These are phyloP conservation scores for Spatholobus suberectus DNA, from an alignment of 306 rosid genomes.

Conservation along the genomic window DNA sequence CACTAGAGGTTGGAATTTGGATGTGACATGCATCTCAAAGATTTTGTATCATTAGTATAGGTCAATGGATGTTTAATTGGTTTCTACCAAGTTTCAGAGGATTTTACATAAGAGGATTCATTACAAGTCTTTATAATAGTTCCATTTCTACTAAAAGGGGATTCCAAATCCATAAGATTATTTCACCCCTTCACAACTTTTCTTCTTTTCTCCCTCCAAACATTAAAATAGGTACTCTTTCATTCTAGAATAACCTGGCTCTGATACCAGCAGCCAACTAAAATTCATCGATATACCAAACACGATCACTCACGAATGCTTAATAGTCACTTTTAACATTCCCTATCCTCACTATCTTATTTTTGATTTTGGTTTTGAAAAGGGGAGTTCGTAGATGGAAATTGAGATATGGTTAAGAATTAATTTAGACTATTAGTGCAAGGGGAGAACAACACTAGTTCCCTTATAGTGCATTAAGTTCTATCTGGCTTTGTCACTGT, in stretches of 20 bases:
- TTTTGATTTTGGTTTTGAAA: not conserved
- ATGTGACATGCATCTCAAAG: not conserved
- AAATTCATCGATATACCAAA: too few relatives aligned
- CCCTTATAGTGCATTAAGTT: not conserved
- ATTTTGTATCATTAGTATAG: not conserved
- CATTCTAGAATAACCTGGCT: not conserved
- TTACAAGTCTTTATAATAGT: not conserved
- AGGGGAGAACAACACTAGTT: not conserved
- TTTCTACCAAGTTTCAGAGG: not conserved
- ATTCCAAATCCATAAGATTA: not conserved
- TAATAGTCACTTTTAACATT: too few relatives aligned
- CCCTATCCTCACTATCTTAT: too few relatives aligned
- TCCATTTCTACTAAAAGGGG: too few relatives aligned
- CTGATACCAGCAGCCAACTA: too few relatives aligned
- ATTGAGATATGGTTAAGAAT: not conserved
- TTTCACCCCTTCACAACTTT: not conserved
- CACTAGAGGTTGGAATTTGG: conserved; percentile 7
- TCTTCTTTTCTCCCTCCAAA: not conserved
- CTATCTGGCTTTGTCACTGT: not conserved
- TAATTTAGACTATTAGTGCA: too few relatives aligned
- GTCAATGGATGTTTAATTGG: not conserved
- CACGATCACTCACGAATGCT: too few relatives aligned
- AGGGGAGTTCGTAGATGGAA: too few relatives aligned
- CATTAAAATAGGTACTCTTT: not conserved
- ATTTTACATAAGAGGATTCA: not conserved